Evolutionary conservation across 495 filamentous ascomycete species (phyloP).

Genomic region (Aspergillus mulundensis): DNA sequence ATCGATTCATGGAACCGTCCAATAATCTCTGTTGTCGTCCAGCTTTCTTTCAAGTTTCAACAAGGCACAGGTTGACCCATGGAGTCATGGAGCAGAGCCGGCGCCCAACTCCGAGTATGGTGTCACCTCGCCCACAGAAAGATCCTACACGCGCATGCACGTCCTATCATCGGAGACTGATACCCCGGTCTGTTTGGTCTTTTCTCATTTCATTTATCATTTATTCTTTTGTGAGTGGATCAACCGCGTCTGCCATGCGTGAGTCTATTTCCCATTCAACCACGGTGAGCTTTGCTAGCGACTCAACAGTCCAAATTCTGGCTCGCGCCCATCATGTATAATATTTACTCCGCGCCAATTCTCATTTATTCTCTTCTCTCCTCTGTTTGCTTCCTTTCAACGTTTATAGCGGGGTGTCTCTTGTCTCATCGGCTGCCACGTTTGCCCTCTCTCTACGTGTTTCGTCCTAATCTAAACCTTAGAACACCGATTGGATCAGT

Average conservation of each 20-base stretch:
- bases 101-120: not conserved
- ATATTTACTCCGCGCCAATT: conserved; percentile 5
- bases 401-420: conserved; percentile 15
- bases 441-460: not conserved
- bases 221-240: conserved; percentile 16
- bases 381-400: not conserved
- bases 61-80: too few species aligned
- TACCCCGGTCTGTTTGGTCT: conserved; percentile 10
- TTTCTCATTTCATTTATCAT: conserved; percentile 14
- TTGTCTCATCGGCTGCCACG: conserved; percentile 11
- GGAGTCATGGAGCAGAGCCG: too few species aligned
- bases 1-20: not conserved
- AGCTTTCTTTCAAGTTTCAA: not conserved
- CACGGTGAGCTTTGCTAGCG: conserved; percentile 9
- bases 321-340: conserved; percentile 6
- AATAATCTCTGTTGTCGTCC: not conserved
- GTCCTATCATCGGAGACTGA: conserved; percentile 13
- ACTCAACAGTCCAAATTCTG: conserved; percentile 13
- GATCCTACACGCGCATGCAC: not conserved
- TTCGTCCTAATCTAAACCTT: not conserved
- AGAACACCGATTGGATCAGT: not conserved
- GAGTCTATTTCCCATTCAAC: conserved; percentile 19
- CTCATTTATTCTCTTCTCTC: conserved; percentile 1
- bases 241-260: conserved; percentile 18
- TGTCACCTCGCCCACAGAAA: not conserved